Conservation (phyloP, 352 stramenopile genomes). For the Labyrinthula sp. region DNA sequence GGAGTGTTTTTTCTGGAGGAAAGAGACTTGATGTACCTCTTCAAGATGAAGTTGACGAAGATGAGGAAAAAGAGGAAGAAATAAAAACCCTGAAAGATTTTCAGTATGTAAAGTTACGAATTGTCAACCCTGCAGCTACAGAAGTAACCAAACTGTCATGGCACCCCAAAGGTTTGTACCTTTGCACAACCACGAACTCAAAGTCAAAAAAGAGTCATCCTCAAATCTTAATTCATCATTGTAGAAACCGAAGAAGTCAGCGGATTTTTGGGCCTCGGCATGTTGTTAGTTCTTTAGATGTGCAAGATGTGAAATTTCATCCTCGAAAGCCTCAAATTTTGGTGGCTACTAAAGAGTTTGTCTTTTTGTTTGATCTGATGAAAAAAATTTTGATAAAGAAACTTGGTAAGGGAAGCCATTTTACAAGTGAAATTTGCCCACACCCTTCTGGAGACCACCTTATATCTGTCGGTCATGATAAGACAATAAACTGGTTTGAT, state of each 20-base stretch:
- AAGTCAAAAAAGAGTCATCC: no score
- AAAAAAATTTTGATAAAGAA: conserved; percentile 91
- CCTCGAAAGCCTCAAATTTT: conserved; percentile 97
- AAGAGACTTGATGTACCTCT: no score
- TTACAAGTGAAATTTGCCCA: conserved; percentile 88
- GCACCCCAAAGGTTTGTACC: conserved; percentile 97
- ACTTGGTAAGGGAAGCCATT: conserved; percentile 86
- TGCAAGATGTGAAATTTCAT: conserved; percentile 89
- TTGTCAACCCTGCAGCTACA: not conserved
- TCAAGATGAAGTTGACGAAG: no score
- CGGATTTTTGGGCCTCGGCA: no score
- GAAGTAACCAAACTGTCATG: conserved; percentile 58
- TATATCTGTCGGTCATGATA: conserved; percentile 88
- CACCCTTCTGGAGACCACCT: conserved; percentile 95
- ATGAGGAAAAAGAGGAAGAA: no score
- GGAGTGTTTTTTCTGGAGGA: no score
- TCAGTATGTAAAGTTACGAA: no score
- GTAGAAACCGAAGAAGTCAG: no score
- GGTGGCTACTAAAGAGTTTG: conserved; percentile 89
- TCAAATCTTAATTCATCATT: no score
- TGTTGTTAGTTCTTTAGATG: no score
- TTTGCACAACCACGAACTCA: conserved; percentile 73
- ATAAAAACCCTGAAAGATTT: no score
- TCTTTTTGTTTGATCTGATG: conserved; percentile 95
- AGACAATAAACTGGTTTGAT: conserved; percentile 95